phyloP scores from a whole-genome alignment of 2,329 filamentous ascomycete genomes.

The Ophiostoma quercus region DNA sequence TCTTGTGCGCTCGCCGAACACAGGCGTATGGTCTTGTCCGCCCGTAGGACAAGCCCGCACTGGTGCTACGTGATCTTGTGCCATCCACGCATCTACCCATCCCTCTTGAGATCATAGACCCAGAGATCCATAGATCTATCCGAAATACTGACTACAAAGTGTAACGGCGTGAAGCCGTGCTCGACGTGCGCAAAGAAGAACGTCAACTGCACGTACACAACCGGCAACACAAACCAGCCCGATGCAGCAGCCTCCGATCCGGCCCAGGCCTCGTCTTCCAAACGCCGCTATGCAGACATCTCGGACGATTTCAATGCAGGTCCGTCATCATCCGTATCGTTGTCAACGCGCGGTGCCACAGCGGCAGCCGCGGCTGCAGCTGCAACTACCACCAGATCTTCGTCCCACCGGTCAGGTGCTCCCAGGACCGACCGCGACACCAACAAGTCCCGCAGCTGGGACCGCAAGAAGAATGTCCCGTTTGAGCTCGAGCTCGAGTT shows the following conservation, averaged over 20 bases:
- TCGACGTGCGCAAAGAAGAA: constrained; percentile 53
- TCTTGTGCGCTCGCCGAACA: background rate
- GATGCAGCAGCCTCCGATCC: background rate
- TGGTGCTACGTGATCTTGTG: background rate
- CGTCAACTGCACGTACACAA: constrained; percentile 40
- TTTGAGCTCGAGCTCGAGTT: background rate
- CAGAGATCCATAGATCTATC: background rate
- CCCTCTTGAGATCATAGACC: background rate
- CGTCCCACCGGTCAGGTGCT: background rate
- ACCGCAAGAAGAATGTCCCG: background rate
- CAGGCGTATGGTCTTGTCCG: background rate
- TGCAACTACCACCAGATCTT: constrained; percentile 3
- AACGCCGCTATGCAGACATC: constrained; percentile 15
- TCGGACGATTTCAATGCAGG: background rate
- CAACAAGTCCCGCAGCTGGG: background rate
- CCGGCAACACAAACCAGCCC: background rate
- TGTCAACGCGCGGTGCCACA: background rate
- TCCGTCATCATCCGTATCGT: background rate
- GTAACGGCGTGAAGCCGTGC: constrained; percentile 55
- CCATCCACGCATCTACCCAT: background rate
- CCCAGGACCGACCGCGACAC: background rate
- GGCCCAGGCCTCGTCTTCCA: constrained; percentile 12
- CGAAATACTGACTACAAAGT: constrained; percentile 37
- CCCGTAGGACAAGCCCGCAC: background rate
- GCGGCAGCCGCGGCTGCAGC: background rate